phyloP scores from a whole-genome alignment of 768 basidiomycete genomes.

The Flagelloscypha sp. region DNA sequence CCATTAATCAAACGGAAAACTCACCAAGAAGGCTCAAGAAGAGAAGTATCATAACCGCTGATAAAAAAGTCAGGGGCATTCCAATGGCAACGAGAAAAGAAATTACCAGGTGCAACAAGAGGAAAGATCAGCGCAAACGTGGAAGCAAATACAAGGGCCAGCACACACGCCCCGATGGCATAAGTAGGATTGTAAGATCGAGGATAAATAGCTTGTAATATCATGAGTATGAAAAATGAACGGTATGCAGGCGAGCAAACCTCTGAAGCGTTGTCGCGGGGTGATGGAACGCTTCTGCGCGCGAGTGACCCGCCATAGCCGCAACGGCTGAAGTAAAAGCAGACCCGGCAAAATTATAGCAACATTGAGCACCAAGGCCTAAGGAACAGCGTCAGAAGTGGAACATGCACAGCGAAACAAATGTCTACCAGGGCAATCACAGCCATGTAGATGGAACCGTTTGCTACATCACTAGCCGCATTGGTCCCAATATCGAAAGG shows the following conservation, averaged over 20 bases:
- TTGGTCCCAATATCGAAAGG: slow-evolving; percentile 38
- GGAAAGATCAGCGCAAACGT: slow-evolving; percentile 73
- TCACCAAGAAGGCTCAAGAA: slow-evolving; percentile 59
- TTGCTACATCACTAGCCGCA: slow-evolving; percentile 43
- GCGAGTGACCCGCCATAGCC: slow-evolving; percentile 48
- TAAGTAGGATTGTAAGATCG: slow-evolving; percentile 62
- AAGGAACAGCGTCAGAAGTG: too few species aligned
- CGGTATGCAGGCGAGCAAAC: slow-evolving; percentile 29
- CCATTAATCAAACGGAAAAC: slow-evolving; percentile 16
- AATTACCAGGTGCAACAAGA: slow-evolving; percentile 63
- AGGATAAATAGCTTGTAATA: slow-evolving; percentile 56
- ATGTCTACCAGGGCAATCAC: slow-evolving; percentile 49
- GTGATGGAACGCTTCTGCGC: slow-evolving; percentile 57
- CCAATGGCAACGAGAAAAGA: too few species aligned
- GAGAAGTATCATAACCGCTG: slow-evolving; percentile 56
- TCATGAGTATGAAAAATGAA: slow-evolving; percentile 4
- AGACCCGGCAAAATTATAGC: slow-evolving; percentile 66
- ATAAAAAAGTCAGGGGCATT: too few species aligned
- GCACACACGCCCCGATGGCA: slow-evolving; percentile 54
- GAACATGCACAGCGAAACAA: too few species aligned
- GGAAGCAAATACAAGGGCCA: slow-evolving; percentile 65
- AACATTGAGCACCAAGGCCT: too few species aligned
- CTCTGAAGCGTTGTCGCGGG: slow-evolving; percentile 71
- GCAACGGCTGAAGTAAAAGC: slow-evolving; percentile 62
- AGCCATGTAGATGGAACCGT: slow-evolving; percentile 67